These are phyloP conservation scores for Trichosporon sp. DNA, from an alignment of 1,284 basidiomycete genomes.

Conservation along the genomic window DNA sequence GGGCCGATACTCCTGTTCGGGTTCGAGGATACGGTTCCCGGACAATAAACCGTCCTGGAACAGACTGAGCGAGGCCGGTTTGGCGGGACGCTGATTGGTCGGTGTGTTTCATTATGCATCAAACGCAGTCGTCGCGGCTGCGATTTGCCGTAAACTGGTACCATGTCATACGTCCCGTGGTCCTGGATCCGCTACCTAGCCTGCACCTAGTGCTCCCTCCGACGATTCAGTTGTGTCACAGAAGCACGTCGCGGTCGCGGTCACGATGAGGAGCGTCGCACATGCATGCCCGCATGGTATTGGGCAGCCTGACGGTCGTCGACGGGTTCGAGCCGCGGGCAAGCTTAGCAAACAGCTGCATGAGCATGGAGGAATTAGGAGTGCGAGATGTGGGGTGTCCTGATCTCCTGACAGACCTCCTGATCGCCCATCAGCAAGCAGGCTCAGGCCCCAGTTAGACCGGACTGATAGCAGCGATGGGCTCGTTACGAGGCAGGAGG, in stretches of 20 bases:
- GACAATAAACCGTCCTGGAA: conserved; percentile 6
- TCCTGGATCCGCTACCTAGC: conserved; percentile 14
- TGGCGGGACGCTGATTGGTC: not conserved
- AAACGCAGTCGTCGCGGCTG: conserved; percentile 5
- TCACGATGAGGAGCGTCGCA: not conserved
- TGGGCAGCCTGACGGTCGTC: not conserved
- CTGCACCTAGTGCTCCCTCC: not conserved
- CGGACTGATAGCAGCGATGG: not conserved
- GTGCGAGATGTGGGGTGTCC: not conserved
- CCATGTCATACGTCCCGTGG: not conserved
- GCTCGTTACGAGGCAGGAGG: conserved; percentile 3
- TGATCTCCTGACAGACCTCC: conserved; percentile 3
- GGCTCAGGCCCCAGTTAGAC: not conserved
- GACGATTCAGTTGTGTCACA: not conserved
- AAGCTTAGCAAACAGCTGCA: not conserved
- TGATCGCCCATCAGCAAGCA: not conserved
- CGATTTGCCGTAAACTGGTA: not conserved
- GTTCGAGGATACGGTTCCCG: not conserved
- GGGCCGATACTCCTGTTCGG: conserved; percentile 1
- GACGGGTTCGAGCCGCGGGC: conserved; percentile 3
- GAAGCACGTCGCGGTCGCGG: not conserved
- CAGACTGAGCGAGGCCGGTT: not conserved
- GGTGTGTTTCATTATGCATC: not conserved
- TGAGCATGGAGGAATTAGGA: not conserved
- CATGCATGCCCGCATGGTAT: not conserved